A percentile compares a stretch with the other conserved stretches of the same genome.
Conservation (phyloP, 176 grass and related monocot genomes). For the Saccharum officinarum region DNA sequence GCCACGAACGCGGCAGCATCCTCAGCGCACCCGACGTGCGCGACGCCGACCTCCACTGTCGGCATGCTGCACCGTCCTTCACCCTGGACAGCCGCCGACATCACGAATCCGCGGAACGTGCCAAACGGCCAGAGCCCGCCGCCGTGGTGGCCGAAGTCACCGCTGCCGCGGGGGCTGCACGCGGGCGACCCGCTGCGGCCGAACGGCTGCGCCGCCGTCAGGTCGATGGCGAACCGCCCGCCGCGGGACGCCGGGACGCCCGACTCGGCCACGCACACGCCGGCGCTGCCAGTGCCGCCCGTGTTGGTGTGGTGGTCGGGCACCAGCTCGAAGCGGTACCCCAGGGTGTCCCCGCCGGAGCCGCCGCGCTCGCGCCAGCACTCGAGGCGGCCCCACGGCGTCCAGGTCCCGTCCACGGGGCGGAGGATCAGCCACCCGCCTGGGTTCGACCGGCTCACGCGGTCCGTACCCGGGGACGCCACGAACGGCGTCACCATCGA, state of each 20-base stretch:
- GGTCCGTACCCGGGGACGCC: conserved; percentile 50
- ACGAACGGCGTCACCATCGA: conserved; percentile 84
- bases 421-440: conserved; percentile 81
- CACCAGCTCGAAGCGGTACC: conserved; percentile 64
- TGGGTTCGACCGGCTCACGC: conserved; percentile 65
- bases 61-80: conserved; percentile 46
- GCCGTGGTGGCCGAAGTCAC: neutral
- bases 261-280: conserved; percentile 55
- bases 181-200: conserved; percentile 43
- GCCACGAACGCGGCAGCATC: conserved; percentile 77
- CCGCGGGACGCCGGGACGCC: conserved; percentile 34
- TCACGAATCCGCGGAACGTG: conserved; percentile 70
- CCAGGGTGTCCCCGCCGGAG: conserved; percentile 29
- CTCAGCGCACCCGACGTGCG: conserved; percentile 68
- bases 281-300: conserved; percentile 9
- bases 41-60: conserved; percentile 58
- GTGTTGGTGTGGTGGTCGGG: neutral
- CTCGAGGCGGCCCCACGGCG: conserved; percentile 70
- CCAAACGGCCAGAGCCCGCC: conserved; percentile 56
- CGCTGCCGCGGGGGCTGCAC: conserved; percentile 51
- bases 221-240: conserved; percentile 59
- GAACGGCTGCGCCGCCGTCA: conserved; percentile 47
- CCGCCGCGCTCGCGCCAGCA: conserved; percentile 70
- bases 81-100: conserved; percentile 58
- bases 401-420: conserved; percentile 67